Evolutionary conservation across 192 early-diverging fungal genomes (phyloP).

Genomic region (Coemansia sp.): DNA sequence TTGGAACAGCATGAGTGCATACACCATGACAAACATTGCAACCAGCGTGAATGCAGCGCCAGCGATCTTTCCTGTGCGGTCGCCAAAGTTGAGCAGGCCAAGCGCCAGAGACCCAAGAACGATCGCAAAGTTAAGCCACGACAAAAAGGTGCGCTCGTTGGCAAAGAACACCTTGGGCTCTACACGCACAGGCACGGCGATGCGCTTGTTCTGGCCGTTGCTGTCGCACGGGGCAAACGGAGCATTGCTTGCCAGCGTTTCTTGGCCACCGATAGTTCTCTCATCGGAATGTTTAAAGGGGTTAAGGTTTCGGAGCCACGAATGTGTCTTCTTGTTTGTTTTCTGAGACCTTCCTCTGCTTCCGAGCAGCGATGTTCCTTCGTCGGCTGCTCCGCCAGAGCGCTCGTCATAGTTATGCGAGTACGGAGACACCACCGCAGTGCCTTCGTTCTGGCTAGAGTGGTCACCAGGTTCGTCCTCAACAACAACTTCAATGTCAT

Average conservation of each 20-base stretch:
- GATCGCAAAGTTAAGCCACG: conserved; percentile 85
- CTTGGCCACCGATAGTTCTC: conserved; percentile 6
- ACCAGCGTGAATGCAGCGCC: conserved; percentile 69
- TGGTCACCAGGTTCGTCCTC: conserved; percentile 40
- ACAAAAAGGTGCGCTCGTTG: conserved; percentile 90
- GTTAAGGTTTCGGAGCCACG: conserved; percentile 38
- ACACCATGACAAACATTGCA: conserved; percentile 76
- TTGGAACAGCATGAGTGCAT: conserved; percentile 75
- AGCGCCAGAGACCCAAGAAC: conserved; percentile 75
- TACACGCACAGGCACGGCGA: conserved; percentile 73
- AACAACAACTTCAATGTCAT: conserved; percentile 39
- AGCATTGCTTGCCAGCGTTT: conserved; percentile 10
- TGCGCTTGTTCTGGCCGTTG: conserved; percentile 55
- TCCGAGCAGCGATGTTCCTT: conserved; percentile 35
- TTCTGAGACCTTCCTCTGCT: neutral
- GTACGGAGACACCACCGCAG: conserved; percentile 17
- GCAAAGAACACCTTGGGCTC: conserved; percentile 95
- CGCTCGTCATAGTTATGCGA: conserved; percentile 18
- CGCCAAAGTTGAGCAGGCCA: conserved; percentile 81
- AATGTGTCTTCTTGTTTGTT: neutral
- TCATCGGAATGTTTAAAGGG: conserved; percentile 16
- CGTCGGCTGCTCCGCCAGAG: conserved; percentile 9
- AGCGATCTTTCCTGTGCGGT: conserved; percentile 66
- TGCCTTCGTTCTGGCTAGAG: conserved; percentile 38
- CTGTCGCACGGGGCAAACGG: conserved; percentile 17